Conservation (phyloP, 2,329 filamentous ascomycete species). For the Massarina eburnea region DNA sequence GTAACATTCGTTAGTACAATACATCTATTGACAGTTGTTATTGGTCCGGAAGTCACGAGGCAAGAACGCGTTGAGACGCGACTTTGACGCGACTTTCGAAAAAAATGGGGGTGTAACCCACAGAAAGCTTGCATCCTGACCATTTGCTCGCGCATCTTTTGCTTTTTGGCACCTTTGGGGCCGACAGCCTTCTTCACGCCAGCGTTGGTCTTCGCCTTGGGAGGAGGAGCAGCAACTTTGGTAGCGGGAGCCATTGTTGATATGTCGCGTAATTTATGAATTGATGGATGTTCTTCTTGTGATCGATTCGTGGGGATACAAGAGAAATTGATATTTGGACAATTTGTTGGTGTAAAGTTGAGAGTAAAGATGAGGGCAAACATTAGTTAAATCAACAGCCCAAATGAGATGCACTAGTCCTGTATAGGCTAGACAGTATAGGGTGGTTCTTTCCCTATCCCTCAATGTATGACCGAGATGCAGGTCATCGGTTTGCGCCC, state of each 20-base stretch:
- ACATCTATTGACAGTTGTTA: background rate
- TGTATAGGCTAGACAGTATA: background rate
- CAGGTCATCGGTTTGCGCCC: conserved; percentile 10
- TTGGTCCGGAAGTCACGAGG: background rate
- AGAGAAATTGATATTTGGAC: background rate
- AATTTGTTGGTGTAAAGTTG: conserved; percentile 6
- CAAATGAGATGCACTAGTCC: conserved; percentile 8
- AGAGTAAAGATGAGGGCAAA: conserved; percentile 2
- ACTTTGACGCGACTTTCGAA: conserved; percentile 16
- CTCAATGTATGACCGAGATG: conserved; percentile 4
- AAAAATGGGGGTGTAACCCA: conserved; percentile 19
- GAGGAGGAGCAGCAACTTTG: conserved; percentile 25
- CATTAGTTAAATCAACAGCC: conserved; percentile 6
- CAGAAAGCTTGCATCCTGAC: conserved; percentile 41
- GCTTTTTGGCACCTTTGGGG: conserved; percentile 18
- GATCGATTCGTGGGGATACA: background rate
- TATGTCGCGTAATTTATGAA: background rate
- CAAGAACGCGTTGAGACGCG: conserved; percentile 19
- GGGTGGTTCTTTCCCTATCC: no score
- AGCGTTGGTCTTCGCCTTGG: conserved; percentile 23
- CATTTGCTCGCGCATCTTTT: conserved; percentile 33
- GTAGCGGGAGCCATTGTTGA: conserved; percentile 30
- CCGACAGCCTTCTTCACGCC: conserved; percentile 33
- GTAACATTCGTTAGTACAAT: conserved; percentile 15
- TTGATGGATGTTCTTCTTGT: conserved; percentile 1